Conservation (phyloP, 2,329 filamentous ascomycete species). For the Fusarium subglutinans region DNA sequence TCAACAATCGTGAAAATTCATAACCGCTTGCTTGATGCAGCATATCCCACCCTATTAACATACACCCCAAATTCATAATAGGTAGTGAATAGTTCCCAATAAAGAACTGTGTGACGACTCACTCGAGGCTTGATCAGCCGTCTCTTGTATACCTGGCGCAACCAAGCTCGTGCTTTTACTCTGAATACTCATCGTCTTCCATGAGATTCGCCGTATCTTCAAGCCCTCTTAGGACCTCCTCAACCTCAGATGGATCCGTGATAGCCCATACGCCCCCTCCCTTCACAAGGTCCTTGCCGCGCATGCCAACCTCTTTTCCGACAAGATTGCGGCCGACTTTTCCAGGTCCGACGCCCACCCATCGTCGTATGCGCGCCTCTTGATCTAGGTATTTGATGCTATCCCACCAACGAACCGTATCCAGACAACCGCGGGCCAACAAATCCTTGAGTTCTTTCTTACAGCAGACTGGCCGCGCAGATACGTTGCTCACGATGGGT, state of each 20-base stretch:
- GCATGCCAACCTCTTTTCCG: constrained; percentile 93
- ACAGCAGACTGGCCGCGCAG: constrained; percentile 78
- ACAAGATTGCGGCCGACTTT: constrained; percentile 94
- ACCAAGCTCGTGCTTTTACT: constrained; percentile 19
- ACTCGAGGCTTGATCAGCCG: constrained; percentile 3
- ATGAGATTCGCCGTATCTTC: constrained; percentile 69
- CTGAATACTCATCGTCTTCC: constrained; percentile 57
- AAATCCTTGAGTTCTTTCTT: constrained; percentile 81
- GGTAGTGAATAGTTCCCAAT: background rate
- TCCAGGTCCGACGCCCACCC: constrained; percentile 92
- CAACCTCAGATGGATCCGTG: constrained; percentile 79
- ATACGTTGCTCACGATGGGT: constrained; percentile 88
- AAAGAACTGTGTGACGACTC: background rate
- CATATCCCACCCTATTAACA: constrained; percentile 9
- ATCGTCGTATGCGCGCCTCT: constrained; percentile 80
- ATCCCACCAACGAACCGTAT: constrained; percentile 95
- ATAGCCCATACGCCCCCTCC: constrained; percentile 95
- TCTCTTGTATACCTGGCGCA: background rate
- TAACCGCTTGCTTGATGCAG: constrained; percentile 10
- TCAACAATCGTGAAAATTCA: constrained; percentile 1
- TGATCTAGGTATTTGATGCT: constrained; percentile 90
- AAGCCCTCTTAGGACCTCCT: constrained; percentile 71
- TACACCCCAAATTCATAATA: constrained; percentile 8
- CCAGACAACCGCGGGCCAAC: constrained; percentile 82
- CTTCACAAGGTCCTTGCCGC: constrained; percentile 78